phyloP scores from a whole-genome alignment of 1,284 basidiomycete species.

The Ganoderma multipileum region DNA sequence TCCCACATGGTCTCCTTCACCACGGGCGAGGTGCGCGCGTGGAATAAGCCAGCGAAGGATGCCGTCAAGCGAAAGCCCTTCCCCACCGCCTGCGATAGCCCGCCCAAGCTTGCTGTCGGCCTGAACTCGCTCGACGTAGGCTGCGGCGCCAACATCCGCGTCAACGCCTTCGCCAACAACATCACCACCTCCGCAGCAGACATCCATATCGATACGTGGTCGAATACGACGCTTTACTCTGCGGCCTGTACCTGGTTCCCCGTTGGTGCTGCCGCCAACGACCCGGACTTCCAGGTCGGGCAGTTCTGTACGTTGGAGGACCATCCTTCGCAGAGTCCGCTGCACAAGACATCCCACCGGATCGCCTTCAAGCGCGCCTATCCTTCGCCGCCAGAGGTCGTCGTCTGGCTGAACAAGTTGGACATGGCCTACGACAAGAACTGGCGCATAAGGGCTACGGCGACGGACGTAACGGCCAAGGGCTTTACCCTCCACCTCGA shows the following conservation, averaged over 20 bases:
- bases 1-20: background rate
- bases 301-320: slow-evolving; percentile 4
- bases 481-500: slow-evolving; percentile 21
- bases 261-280: background rate
- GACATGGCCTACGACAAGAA: background rate
- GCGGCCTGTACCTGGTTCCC: background rate
- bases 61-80: background rate
- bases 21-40: background rate
- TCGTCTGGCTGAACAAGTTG: background rate
- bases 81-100: background rate
- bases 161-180: background rate
- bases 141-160: background rate
- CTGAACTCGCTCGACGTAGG: background rate
- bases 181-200: background rate
- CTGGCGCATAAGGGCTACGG: background rate
- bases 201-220: background rate
- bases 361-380: background rate
- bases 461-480: background rate
- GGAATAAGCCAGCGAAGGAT: background rate
- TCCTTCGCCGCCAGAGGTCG: background rate
- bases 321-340: background rate
- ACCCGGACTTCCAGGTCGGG: slow-evolving; percentile 20
- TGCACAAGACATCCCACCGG: background rate
- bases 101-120: background rate
- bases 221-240: background rate